These are phyloP conservation scores for Incumbomyces lentus DNA, from an alignment of 2,329 filamentous ascomycete species.

Conservation along the genomic window DNA sequence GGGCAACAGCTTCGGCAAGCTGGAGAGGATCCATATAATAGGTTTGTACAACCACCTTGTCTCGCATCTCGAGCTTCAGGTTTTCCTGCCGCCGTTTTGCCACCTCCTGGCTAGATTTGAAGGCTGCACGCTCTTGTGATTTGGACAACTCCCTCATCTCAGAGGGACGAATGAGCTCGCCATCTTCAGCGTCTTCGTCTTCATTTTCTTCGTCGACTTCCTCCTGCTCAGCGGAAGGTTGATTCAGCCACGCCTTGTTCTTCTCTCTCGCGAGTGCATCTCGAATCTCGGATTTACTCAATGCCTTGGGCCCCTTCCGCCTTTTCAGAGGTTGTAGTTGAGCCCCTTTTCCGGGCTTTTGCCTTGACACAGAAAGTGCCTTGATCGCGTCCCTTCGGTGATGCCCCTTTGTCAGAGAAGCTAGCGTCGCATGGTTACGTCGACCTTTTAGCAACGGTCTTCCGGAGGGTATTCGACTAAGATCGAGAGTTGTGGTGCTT, in stretches of 20 bases:
- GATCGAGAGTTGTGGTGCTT: not conserved
- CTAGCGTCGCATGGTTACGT: conserved; percentile 16
- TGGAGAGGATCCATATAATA: conserved; percentile 53
- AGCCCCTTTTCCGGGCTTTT: not conserved
- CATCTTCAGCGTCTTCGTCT: conserved; percentile 10
- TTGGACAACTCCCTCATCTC: not conserved
- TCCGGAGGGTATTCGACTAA: not conserved
- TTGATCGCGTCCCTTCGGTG: conserved; percentile 13
- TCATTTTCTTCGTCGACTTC: conserved; percentile 8
- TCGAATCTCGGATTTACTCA: conserved; percentile 7
- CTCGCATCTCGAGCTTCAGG: conserved; percentile 8
- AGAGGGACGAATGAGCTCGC: conserved; percentile 1
- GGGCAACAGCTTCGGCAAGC: conserved; percentile 57
- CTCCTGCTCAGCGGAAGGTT: conserved; percentile 8
- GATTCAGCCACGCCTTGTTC: conserved; percentile 10
- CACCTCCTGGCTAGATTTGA: not conserved
- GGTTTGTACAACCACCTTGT: conserved; percentile 10
- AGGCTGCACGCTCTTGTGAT: not conserved
- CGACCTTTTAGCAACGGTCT: not conserved
- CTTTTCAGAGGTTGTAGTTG: not conserved
- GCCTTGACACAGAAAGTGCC: conserved; percentile 7
- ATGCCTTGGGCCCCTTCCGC: conserved; percentile 4
- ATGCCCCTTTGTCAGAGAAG: conserved; percentile 16
- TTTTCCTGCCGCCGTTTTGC: not conserved
- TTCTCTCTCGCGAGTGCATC: conserved; percentile 13